Conservation (phyloP, 2,329 filamentous ascomycete genomes). For the Aspergillus pseudotamarii region DNA sequence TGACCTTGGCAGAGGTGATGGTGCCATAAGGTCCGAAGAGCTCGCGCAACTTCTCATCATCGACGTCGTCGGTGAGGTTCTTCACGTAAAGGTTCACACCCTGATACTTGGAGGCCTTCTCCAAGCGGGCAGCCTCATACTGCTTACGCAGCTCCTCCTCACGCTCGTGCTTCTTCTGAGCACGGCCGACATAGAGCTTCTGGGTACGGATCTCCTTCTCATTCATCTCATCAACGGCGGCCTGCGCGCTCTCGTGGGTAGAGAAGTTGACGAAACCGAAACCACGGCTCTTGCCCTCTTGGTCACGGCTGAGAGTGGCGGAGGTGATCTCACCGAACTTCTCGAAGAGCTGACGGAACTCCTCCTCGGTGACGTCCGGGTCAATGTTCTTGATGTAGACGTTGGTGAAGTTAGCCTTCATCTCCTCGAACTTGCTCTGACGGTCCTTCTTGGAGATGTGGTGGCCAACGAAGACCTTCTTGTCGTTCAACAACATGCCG, state of each 20-base stretch:
- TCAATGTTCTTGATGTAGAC: slow-evolving; percentile 99
- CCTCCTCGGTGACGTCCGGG: slow-evolving; percentile 80
- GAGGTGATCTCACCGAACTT: slow-evolving; percentile 93
- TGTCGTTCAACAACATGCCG: slow-evolving; percentile 99
- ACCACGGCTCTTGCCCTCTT: slow-evolving; percentile 89
- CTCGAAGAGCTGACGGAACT: slow-evolving; percentile 93
- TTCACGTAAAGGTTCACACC: slow-evolving; percentile 99
- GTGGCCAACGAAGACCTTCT: slow-evolving; percentile 99
- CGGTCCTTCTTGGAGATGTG: slow-evolving; percentile 99
- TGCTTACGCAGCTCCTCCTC: slow-evolving; percentile 99
- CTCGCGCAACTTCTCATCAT: slow-evolving; percentile 95
- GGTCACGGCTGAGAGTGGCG: slow-evolving; percentile 85
- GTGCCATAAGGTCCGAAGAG: slow-evolving; percentile 90
- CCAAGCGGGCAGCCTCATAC: slow-evolving; percentile 93
- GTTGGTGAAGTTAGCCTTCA: slow-evolving; percentile 99
- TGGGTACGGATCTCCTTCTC: slow-evolving; percentile 89
- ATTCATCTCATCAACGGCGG: slow-evolving; percentile 90
- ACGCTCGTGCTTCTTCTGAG: slow-evolving; percentile 99
- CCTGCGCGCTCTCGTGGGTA: slow-evolving; percentile 81
- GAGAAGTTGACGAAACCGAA: slow-evolving; percentile 97
- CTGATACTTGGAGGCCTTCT: slow-evolving; percentile 99
- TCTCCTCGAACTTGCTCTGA: slow-evolving; percentile 99
- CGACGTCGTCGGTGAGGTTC: slow-evolving; percentile 95
- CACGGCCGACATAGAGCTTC: slow-evolving; percentile 95
- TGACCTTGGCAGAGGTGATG: slow-evolving; percentile 98